These are phyloP conservation scores for Dioszegia hungarica DNA, from an alignment of 768 basidiomycete species.

Conservation along the genomic window DNA sequence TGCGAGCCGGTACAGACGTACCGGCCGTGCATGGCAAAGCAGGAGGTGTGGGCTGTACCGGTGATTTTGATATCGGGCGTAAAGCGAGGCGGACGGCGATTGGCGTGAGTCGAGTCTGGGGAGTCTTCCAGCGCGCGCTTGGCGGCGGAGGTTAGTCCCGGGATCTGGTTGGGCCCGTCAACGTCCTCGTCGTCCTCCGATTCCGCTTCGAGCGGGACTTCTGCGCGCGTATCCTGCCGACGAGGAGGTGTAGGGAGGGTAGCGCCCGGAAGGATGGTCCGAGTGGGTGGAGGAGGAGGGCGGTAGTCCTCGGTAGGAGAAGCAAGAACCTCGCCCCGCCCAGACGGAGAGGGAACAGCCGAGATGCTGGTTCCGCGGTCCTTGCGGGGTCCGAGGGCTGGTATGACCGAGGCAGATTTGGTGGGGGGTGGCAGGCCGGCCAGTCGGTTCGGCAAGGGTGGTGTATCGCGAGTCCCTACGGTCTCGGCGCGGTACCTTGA, in stretches of 20 bases:
- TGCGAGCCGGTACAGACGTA: constrained; percentile 47
- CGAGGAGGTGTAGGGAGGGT: constrained; percentile 16
- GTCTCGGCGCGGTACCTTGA: not conserved
- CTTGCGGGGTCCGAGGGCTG: not conserved
- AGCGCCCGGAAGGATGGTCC: constrained; percentile 14
- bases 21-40: constrained; percentile 49
- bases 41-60: constrained; percentile 31
- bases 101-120: constrained; percentile 52
- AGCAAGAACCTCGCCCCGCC: not conserved
- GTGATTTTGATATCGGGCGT: constrained; percentile 38
- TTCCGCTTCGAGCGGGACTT: constrained; percentile 15
- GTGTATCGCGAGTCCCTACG: not conserved
- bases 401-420: not conserved
- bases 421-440: too few relatives aligned
- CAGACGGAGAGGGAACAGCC: not conserved
- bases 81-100: constrained; percentile 50
- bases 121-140: constrained; percentile 47
- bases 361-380: constrained; percentile 1
- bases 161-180: constrained; percentile 21
- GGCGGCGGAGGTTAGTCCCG: constrained; percentile 18
- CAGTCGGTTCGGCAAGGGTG: too few relatives aligned
- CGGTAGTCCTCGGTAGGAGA: constrained; percentile 6
- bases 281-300: constrained; percentile 36
- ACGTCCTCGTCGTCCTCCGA: constrained; percentile 44
- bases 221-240: constrained; percentile 12